Evolutionary conservation across 768 basidiomycete species (phyloP).

Genomic region (Myochromella boudieri): DNA sequence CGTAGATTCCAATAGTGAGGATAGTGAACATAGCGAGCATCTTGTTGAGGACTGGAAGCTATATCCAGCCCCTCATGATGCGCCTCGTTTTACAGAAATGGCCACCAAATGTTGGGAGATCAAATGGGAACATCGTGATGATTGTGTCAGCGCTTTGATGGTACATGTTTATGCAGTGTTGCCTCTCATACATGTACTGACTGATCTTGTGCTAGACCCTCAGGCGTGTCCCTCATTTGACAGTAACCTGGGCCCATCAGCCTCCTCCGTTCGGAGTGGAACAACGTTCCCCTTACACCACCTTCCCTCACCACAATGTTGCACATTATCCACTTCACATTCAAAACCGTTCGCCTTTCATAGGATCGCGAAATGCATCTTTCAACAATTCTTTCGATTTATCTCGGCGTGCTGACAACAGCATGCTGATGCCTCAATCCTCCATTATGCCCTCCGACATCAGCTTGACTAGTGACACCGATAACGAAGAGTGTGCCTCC

Average conservation of each 20-base stretch:
- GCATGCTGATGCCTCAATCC: not conserved
- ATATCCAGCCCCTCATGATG: constrained; percentile 57
- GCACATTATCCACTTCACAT: constrained; percentile 31
- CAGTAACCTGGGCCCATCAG: constrained; percentile 81
- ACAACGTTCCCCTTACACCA: constrained; percentile 16
- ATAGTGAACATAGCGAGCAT: too few relatives aligned
- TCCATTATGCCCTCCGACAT: constrained; percentile 4
- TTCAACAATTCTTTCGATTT: constrained; percentile 12
- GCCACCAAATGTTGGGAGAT: constrained; percentile 67
- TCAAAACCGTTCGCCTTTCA: constrained; percentile 20
- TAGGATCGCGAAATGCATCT: constrained; percentile 11
- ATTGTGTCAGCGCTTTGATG: constrained; percentile 71
- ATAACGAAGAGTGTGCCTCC: constrained; percentile 4
- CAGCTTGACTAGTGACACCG: constrained; percentile 1
- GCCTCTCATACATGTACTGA: not conserved
- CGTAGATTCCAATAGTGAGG: not conserved
- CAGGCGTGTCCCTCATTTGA: constrained; percentile 66
- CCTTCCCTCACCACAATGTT: constrained; percentile 17
- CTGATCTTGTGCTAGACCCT: constrained; percentile 51
- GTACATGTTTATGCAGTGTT: constrained; percentile 32
- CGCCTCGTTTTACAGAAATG: constrained; percentile 55
- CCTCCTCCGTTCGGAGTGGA: constrained; percentile 25
- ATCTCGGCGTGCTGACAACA: constrained; percentile 1
- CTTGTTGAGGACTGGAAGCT: constrained; percentile 17
- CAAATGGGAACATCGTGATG: constrained; percentile 77